Percentiles rank a stretch among this genome's conserved stretches.
Evolutionary conservation across 202 grass and related monocot genomes (phyloP).

Genomic region (Sporobolus alterniflorus): DNA sequence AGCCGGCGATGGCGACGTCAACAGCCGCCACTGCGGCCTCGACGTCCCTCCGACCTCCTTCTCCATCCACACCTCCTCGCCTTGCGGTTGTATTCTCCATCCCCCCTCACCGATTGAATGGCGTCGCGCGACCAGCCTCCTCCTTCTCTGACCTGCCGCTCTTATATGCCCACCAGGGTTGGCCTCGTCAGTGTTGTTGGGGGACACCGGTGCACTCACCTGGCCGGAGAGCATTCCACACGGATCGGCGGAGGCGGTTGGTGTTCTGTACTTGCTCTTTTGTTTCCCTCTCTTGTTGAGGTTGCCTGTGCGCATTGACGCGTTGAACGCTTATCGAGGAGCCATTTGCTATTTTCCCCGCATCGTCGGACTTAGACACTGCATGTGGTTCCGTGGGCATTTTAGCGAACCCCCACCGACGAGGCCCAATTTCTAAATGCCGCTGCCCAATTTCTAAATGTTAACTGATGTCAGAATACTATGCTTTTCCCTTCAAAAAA

Average conservation of each 20-base stretch:
- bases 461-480: not conserved
- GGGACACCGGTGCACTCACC: not conserved
- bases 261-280: not conserved
- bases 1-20: conserved; percentile 4
- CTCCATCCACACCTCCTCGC: not conserved
- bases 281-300: not conserved
- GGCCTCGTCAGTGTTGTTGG: conserved; percentile 22
- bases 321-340: not conserved
- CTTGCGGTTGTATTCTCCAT: conserved; percentile 1
- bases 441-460: not conserved
- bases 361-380: no score
- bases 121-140: not conserved
- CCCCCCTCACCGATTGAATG: not conserved
- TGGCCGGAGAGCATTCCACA: conserved; percentile 14
- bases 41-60: not conserved
- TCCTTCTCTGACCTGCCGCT: not conserved
- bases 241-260: conserved; percentile 39
- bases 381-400: no score
- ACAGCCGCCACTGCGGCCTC: not conserved
- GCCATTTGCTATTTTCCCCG: no score
- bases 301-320: not conserved
- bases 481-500: no score
- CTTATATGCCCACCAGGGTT: conserved; percentile 3
- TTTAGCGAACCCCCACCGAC: no score
- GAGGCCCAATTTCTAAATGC: no score